Percentiles rank a stretch among this genome's conserved stretches.
These are phyloP conservation scores for Bruguiera gymnorhiza DNA, from an alignment of 345 rosid genomes.

Conservation along the genomic window DNA sequence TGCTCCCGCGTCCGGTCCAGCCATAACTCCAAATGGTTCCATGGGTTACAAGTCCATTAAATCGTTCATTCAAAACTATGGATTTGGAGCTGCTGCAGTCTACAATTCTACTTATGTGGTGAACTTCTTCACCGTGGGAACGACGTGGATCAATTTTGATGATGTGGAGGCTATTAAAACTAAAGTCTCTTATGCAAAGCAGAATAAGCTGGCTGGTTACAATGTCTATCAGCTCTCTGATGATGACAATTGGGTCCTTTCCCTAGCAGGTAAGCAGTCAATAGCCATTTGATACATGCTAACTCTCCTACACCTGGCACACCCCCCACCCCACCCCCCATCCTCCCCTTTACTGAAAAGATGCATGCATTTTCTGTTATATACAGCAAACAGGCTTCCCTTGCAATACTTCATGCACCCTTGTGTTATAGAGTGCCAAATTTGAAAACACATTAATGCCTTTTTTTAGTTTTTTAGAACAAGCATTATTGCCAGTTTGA, in stretches of 20 bases:
- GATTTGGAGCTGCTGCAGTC: constrained; percentile 18
- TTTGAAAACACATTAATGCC: too few relatives aligned
- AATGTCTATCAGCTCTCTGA: constrained; percentile 23
- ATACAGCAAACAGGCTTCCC: neutral
- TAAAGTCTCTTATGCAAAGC: constrained; percentile 40
- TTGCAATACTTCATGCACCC: neutral
- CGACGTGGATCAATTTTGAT: constrained; percentile 43
- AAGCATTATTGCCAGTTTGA: too few relatives aligned
- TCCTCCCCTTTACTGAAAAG: neutral
- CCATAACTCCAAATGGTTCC: constrained; percentile 14
- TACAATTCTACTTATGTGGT: constrained; percentile 39
- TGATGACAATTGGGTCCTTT: constrained; percentile 46
- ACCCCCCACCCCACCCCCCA: too few relatives aligned
- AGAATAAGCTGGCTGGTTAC: constrained; percentile 39
- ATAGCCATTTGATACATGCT: too few relatives aligned
- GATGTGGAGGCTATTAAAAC: constrained; percentile 32
- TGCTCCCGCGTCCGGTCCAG: constrained; percentile 14
- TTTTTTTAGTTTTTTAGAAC: too few relatives aligned
- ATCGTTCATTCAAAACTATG: constrained; percentile 11
- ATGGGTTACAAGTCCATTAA: constrained; percentile 22
- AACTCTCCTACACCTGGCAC: too few relatives aligned
- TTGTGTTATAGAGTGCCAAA: neutral
- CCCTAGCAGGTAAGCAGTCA: constrained; percentile 24
- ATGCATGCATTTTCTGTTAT: neutral
- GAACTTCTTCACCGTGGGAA: constrained; percentile 20